A percentile compares a stretch with the other conserved stretches of the same genome.
Evolutionary conservation across 345 rosid species (phyloP).

Genomic region (Ceriops decandra): DNA sequence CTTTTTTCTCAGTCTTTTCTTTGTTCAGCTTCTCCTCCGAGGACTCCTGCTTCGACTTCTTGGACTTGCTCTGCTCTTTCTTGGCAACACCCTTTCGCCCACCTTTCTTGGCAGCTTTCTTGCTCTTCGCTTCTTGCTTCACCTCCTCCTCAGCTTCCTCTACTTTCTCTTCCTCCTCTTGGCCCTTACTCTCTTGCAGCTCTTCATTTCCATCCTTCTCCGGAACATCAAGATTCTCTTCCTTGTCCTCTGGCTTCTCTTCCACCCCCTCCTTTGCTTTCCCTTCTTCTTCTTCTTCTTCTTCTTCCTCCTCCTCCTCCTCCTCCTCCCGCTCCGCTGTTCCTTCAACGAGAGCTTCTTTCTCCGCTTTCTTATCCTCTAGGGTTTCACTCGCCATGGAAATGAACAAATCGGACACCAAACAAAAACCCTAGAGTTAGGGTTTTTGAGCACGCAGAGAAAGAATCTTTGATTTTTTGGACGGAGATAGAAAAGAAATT

Average conservation of each 20-base stretch:
- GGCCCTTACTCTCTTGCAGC: not conserved
- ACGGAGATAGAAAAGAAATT: too few species aligned
- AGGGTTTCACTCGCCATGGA: slow-evolving; percentile 66
- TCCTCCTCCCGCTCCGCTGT: slow-evolving; percentile 21
- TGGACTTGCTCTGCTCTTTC: slow-evolving; percentile 19
- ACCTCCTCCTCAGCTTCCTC: slow-evolving; percentile 10
- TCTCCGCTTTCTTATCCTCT: slow-evolving; percentile 49
- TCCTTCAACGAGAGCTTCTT: slow-evolving; percentile 28
- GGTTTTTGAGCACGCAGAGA: slow-evolving; percentile 6
- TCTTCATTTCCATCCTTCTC: not conserved
- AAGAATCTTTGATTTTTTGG: too few species aligned
- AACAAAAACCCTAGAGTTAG: slow-evolving; percentile 23
- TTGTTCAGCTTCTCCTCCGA: not conserved
- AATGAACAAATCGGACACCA: slow-evolving; percentile 3
- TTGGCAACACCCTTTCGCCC: slow-evolving; percentile 26
- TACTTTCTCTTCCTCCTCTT: slow-evolving; percentile 3
- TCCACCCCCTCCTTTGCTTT: slow-evolving; percentile 5
- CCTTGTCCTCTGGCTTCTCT: not conserved
- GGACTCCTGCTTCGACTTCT: too few species aligned
- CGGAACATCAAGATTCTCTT: not conserved
- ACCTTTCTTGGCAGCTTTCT: slow-evolving; percentile 19
- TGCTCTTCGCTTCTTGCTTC: slow-evolving; percentile 12
- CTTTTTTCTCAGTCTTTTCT: slow-evolving; percentile 16
- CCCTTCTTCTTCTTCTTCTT: not conserved
- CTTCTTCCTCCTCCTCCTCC: slow-evolving; percentile 14